A percentile compares a stretch with the other conserved stretches of the same genome.
Conservation (phyloP, 148 eudicot genomes). For the Pouteria glomerata region DNA sequence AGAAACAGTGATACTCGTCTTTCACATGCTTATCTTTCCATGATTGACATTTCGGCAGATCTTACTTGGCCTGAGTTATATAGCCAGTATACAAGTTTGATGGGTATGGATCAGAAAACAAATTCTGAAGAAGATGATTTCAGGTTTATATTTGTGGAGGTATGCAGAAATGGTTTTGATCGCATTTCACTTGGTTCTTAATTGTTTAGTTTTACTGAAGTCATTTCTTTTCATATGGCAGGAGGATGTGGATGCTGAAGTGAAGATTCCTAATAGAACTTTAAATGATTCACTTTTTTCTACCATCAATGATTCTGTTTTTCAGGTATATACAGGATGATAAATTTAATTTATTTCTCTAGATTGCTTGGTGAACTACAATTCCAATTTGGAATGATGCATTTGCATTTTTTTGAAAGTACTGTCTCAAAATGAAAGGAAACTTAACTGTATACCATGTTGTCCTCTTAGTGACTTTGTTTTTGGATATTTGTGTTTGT, state of each 20-base stretch:
- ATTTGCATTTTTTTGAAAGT: too few species aligned
- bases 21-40: slow-evolving; percentile 56
- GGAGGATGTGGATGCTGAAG: slow-evolving; percentile 33
- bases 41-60: slow-evolving; percentile 71
- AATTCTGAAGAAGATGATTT: slow-evolving; percentile 32
- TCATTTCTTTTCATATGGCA: background rate
- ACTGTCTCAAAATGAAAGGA: background rate
- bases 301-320: slow-evolving; percentile 51
- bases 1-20: slow-evolving; percentile 33
- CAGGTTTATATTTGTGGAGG: slow-evolving; percentile 48
- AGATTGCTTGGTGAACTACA: background rate
- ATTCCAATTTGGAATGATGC: background rate
- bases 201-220: background rate
- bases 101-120: slow-evolving; percentile 35
- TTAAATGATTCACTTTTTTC: slow-evolving; percentile 39
- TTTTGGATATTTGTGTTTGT: background rate
- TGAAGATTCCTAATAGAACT: slow-evolving; percentile 15
- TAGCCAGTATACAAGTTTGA: slow-evolving; percentile 47
- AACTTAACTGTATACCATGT: too few species aligned
- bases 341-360: too few species aligned
- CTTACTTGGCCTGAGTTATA: slow-evolving; percentile 68
- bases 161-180: slow-evolving; percentile 20
- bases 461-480: background rate
- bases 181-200: background rate
- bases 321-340: slow-evolving; percentile 80